Conservation (phyloP, 331 rosid species). For the Ulmus americana region DNA sequence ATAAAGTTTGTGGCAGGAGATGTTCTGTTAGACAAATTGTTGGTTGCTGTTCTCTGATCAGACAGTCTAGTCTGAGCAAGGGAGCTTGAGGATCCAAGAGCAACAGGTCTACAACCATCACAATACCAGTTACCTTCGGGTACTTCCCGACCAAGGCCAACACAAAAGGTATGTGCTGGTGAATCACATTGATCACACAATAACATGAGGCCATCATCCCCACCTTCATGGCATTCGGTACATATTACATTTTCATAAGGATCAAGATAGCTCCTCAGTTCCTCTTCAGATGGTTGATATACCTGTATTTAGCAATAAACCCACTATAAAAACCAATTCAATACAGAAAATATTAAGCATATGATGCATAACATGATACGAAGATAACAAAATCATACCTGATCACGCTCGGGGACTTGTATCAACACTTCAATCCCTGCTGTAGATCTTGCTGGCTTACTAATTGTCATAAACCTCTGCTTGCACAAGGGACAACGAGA, state of each 20-base stretch:
- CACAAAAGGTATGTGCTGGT: constrained; percentile 90
- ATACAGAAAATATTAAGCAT: constrained; percentile 11
- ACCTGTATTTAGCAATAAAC: constrained; percentile 46
- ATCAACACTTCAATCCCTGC: constrained; percentile 54
- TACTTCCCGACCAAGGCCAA: constrained; percentile 78
- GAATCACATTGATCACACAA: constrained; percentile 89
- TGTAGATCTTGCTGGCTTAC: constrained; percentile 59
- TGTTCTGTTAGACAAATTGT: constrained; percentile 36
- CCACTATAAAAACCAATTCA: constrained; percentile 8
- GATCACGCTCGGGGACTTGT: constrained; percentile 86
- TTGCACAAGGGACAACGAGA: constrained; percentile 98
- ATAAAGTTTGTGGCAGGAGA: constrained; percentile 28
- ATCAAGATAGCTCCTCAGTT: constrained; percentile 82
- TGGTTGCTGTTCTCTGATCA: constrained; percentile 44
- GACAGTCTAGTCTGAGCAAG: constrained; percentile 45
- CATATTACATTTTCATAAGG: constrained; percentile 80
- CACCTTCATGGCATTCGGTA: constrained; percentile 85
- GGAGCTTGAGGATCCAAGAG: constrained; percentile 65
- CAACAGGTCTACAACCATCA: constrained; percentile 67
- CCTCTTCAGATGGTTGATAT: constrained; percentile 91
- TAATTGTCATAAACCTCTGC: constrained; percentile 83
- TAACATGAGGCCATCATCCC: constrained; percentile 86
- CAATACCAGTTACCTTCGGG: constrained; percentile 96
- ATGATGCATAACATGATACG: constrained; percentile 16
- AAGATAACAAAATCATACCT: constrained; percentile 38